These are phyloP conservation scores for Amylostereum areolatum DNA, from an alignment of 1,284 basidiomycete genomes.

Conservation along the genomic window DNA sequence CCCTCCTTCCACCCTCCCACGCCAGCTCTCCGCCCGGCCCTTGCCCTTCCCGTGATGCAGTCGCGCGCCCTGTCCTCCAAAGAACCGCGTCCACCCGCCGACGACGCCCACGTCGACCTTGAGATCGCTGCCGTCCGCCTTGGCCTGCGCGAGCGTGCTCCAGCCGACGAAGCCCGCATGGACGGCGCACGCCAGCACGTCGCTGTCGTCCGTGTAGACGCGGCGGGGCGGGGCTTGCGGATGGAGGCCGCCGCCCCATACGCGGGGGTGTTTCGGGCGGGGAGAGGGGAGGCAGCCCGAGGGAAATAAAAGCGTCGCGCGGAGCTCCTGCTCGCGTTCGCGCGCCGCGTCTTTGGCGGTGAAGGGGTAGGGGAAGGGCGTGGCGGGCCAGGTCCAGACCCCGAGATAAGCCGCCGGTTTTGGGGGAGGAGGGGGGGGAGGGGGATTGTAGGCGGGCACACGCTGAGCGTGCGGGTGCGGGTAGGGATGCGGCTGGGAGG, in stretches of 20 bases:
- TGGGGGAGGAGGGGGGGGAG: constrained; percentile 14
- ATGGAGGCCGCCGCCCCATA: constrained; percentile 68
- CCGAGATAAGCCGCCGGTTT: constrained; percentile 45
- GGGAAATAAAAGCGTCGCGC: constrained; percentile 57
- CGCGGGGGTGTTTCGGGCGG: constrained; percentile 40
- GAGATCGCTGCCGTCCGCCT: constrained; percentile 47
- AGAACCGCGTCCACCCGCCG: constrained; percentile 33
- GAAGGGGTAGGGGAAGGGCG: constrained; percentile 35
- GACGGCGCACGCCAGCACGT: constrained; percentile 68
- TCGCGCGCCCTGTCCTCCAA: constrained; percentile 30
- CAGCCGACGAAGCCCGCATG: constrained; percentile 62
- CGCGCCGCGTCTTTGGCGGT: constrained; percentile 25
- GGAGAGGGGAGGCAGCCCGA: constrained; percentile 46
- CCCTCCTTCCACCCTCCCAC: constrained; percentile 13
- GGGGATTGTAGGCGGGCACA: constrained; percentile 4
- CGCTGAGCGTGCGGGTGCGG: constrained; percentile 4
- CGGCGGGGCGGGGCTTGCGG: constrained; percentile 26
- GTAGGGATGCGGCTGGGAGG: constrained; percentile 6
- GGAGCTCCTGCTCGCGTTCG: too few relatives aligned
- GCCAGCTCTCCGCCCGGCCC: constrained; percentile 8
- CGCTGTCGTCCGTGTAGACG: constrained; percentile 73
- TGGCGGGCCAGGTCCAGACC: constrained; percentile 42
- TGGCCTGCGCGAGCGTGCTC: constrained; percentile 46
- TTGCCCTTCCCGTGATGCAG: constrained; percentile 10
- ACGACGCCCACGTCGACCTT: constrained; percentile 45